Evolutionary conservation across 768 basidiomycete species (phyloP), one percentile per base, ranked within the genome.

Genomic region (Flagelloscypha sp.): DNA sequence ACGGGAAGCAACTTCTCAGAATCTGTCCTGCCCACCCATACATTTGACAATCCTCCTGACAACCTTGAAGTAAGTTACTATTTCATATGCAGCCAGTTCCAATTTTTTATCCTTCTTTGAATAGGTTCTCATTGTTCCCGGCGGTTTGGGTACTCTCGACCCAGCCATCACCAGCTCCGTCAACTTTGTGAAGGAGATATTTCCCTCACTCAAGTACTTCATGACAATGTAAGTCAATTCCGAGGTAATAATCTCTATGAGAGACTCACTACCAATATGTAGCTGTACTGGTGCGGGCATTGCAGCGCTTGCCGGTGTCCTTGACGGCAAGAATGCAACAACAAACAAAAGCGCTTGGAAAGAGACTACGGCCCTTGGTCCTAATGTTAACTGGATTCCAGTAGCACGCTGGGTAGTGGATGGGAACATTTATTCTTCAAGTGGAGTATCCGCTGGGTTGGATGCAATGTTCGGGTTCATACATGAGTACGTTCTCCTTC

Each of bases 341-440:
- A 65, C 66, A 16, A 69, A 69, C 41, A 70, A 72, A 48, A 43
- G 44, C 1, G 37, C 35, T 9, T 69, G 56, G 50, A 47, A 38
- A 7, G 33, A 41, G 28, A 48, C 49, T 4, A 50, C 48, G 9
- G 50, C 41, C 22, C 19, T 42, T 12, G 42, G 53, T 6, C 49
- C 54, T 2, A 49, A 61, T 30, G 64, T 69, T 5, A 42, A 57
- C 3, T 72, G 70, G 68, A 54, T 69, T 18, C 37, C 61, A 0
- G 57, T 56, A 23, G 70, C 69, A 6, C 55, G 69, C 10, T 72
- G 68, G 69, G 65, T 70, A 0, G 59, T 58, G 1, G 63, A 67
- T 45, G 68, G 62, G 7, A 70, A 70, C 39, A 50, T 69, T 15
- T 71, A 67, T 66, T 63, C 66, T 3, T 62, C 65, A 6, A 67